Conservation (phyloP, 192 early-diverging fungal genomes). For the Coemansia sp. region DNA sequence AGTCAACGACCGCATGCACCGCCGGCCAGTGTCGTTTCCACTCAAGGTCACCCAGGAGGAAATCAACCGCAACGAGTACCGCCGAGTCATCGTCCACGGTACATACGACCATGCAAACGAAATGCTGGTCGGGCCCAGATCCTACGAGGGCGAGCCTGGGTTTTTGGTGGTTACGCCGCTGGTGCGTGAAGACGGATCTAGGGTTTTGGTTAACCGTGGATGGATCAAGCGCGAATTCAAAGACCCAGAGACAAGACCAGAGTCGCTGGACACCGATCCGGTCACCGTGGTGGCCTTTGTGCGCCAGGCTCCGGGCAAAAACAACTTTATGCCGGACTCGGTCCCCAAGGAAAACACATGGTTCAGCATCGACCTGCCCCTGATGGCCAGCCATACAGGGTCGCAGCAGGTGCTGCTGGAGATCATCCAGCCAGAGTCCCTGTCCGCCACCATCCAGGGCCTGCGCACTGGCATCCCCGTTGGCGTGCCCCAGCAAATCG, state of each 20-base stretch:
- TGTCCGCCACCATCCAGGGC: slow-evolving; percentile 17
- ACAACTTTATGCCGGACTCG: slow-evolving; percentile 60
- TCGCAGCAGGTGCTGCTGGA: slow-evolving; percentile 77
- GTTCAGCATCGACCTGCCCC: slow-evolving; percentile 74
- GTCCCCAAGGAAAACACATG: slow-evolving; percentile 69
- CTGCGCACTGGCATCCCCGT: slow-evolving; percentile 63
- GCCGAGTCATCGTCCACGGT: slow-evolving; percentile 68
- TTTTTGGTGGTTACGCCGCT: slow-evolving; percentile 75
- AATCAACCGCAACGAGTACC: slow-evolving; percentile 67
- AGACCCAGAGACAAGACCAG: slow-evolving; percentile 54
- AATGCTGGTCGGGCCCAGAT: slow-evolving; percentile 78
- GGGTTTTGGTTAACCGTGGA: slow-evolving; percentile 81
- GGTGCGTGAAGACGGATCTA: slow-evolving; percentile 64
- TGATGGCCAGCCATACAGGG: slow-evolving; percentile 65
- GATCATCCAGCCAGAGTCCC: slow-evolving; percentile 57
- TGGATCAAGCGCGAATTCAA: slow-evolving; percentile 77
- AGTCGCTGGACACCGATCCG: slow-evolving; percentile 51
- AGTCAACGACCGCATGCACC: slow-evolving; percentile 61
- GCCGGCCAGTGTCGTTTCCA: slow-evolving; percentile 66
- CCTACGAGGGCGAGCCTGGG: slow-evolving; percentile 65
- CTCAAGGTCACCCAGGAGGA: slow-evolving; percentile 55
- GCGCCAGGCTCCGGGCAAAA: slow-evolving; percentile 53
- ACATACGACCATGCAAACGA: slow-evolving; percentile 68
- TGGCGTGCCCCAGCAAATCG: slow-evolving; percentile 64
- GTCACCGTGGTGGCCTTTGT: slow-evolving; percentile 67